Base-by-base conservation (phyloP, 1,139 yeast genomes). In the Nakaseomyces sp. region DNA sequence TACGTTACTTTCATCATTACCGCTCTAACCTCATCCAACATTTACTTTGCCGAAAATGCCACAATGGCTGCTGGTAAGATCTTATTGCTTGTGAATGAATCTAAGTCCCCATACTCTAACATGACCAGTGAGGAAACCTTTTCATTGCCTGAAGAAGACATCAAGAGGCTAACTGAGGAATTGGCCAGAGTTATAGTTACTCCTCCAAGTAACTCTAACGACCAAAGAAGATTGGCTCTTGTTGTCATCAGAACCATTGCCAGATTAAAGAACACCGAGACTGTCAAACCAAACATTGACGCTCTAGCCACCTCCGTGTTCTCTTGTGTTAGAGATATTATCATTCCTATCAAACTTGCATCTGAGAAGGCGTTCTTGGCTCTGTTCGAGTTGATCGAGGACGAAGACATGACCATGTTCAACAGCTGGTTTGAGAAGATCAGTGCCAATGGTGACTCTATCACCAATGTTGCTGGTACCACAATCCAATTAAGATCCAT, bases 361-460 rank as follows among this genome's bases (percentile, higher is more conserved):
- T 95, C 96, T 4, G 98, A 91, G 63, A 87, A 87, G 69, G 89
- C 95, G 1, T 89, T 75, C 62, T 65, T 89, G 55, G 77, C 88
- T 1, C 64, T 87, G 17, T 81, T 88, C 62, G 71, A 74, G 45
- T 69, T 89, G 51, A 80, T 86, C 22, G 88, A 82, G 35, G 91
- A 86, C 48, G 74, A 68, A n/a, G 71, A 72, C n/a, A 67, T 75
- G 66, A 63, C 53, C 1, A 60, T 65, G 22, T 86, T 86, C 67
- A 74, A 74, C 42, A 55, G 59, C 12, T 91, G 96, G 96, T 65
- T 73, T 36, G 58, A 55, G 3, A 41, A 46, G 8, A 53, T 66
- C 15, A 51, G 59, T 2, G 51, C 52, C 2, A 47, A 50, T 8
- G 59, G 56, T 20, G 46, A 47, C 25, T 53, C 66, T 1, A 45